phyloP scores from a whole-genome alignment of 140 eudicot genomes.

The Ambrosia hybrid region DNA sequence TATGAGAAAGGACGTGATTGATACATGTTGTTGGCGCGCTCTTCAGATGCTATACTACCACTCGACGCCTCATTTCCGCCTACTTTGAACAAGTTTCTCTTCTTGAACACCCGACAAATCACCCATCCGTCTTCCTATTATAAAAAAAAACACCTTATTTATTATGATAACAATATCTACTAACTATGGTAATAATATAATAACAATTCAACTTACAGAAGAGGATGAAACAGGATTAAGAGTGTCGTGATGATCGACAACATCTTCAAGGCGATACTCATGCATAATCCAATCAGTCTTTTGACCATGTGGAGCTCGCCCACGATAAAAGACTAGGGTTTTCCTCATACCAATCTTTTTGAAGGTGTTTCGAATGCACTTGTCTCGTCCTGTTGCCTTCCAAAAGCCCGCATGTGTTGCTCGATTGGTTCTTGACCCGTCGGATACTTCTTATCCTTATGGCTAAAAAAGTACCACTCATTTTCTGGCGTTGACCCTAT shows the following conservation, averaged over 20 bases:
- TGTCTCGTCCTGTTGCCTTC: constrained; percentile 88
- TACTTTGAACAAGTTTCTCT: constrained; percentile 69
- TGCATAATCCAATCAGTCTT: constrained; percentile 94
- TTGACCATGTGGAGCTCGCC: constrained; percentile 92
- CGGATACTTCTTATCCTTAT: constrained; percentile 85
- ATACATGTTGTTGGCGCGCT: constrained; percentile 32
- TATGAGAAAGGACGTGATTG: constrained; percentile 40
- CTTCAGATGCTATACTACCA: constrained; percentile 35
- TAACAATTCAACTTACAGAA: constrained; percentile 34
- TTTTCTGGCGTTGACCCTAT: constrained; percentile 81
- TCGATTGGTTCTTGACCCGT: constrained; percentile 84
- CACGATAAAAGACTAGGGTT: constrained; percentile 83
- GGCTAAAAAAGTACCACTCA: constrained; percentile 92
- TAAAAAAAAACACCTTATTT: not conserved
- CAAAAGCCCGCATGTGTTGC: constrained; percentile 86
- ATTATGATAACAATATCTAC: not conserved
- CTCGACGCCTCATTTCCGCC: constrained; percentile 44
- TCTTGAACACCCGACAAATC: constrained; percentile 80
- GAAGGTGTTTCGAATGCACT: constrained; percentile 67
- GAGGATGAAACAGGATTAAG: constrained; percentile 37
- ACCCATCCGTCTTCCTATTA: constrained; percentile 88
- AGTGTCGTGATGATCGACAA: constrained; percentile 45
- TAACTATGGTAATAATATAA: no score
- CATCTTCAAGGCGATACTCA: constrained; percentile 84
- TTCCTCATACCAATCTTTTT: constrained; percentile 87